Evolutionary conservation across 2,329 filamentous ascomycete species (phyloP), one percentile per base, ranked within the genome.

Genomic region (Triangularia verruculosa): DNA sequence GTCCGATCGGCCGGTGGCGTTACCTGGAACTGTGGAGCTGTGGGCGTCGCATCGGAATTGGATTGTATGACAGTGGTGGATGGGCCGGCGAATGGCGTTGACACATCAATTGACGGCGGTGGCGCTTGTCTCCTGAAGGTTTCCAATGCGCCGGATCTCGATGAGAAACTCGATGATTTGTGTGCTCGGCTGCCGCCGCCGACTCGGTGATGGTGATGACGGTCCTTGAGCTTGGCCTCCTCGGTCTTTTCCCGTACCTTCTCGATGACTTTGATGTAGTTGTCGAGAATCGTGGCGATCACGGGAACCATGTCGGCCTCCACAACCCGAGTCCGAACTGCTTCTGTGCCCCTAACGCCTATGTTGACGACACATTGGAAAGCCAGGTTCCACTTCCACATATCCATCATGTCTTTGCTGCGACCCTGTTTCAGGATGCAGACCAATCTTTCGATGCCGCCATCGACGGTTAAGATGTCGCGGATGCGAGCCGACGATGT

Each of bases 301-400:
- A 99, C 95, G 1, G 95, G 95, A 3, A 99, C 95, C 91, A 99
- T 97, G 77, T 99, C 95, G 67, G 95, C 95, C 79, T 99, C 95
- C 59, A 99, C 95, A 2, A 99, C 94, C 69, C 95, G 86, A 63
- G 95, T 98, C 70, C 95, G 87, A 64, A 99, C 95, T 70, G 87
- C 89, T 79, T 99, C 95, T 12, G 95, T 97, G 65, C 95, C 95
- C 70, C 95, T 87, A 65, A 99, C 94, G 63, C 95, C 95, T 74
- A 99, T 98, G 77, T 99, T 99, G 75, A 99, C 95, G 68, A 98
- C 93, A 77, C 95, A 99, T 78, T 98, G 95, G 77, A 99, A 99
- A 60, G 95, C 95, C 67, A 99, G 84, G 74, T 97, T 99, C 95
- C 95, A 99, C 79, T 98, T 98, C 95, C 95, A 99, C 91, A 97